Base-by-base conservation (phyloP, 2,329 filamentous ascomycete species). In the Colletotrichum sansevieriae region DNA sequence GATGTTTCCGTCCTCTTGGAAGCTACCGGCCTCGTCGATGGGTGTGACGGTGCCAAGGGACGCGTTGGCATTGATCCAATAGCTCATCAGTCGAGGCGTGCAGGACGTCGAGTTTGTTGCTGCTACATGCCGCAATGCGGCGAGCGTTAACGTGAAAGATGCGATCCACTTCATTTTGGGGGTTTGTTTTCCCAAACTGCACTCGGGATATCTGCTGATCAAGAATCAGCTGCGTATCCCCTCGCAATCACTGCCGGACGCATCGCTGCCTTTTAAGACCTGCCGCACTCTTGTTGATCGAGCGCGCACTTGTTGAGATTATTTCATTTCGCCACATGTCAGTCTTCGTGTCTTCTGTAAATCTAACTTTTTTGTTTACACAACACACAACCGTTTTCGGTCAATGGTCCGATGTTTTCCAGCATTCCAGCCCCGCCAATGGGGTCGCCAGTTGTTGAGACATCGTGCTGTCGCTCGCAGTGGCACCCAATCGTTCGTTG, bases 1-100 rank as follows among this genome's bases (percentile, higher is more conserved):
- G 3, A 75, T 44, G 46, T 77, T 72, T 8, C 51, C 51, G 2
- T 65, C 73, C 52, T 77, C 73, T 25, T 74, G 73, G 20, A 73
- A 76, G 12, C 58, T 60, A 60, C 68, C 70, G 39, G 73, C 73
- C n/a, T 62, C 61, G 3, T 69, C 47, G 39, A 75, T 72, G 56
- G 63, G 29, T 5, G 66, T 66, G 0, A 72, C 63, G 6, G 39
- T 65, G 25, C 72, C 63, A 41, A 73, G 59, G 9, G 60, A 60
- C 3, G 65, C 69, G 12, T 64, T 64, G 33, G 52, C 52, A n/a
- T 61, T 65, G 47, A 60, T 65, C 59, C 59, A 63, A 37, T 67
- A 67, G 59, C 64, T 67, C 35, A 67, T 58, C n/a, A 67, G 41
- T 18, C 61, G 29, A 6, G 65, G 47, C 4, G 61, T 68, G 41